These are phyloP conservation scores for Neonectria sp. DNA, from an alignment of 2,329 filamentous ascomycete species.

Conservation along the genomic window DNA sequence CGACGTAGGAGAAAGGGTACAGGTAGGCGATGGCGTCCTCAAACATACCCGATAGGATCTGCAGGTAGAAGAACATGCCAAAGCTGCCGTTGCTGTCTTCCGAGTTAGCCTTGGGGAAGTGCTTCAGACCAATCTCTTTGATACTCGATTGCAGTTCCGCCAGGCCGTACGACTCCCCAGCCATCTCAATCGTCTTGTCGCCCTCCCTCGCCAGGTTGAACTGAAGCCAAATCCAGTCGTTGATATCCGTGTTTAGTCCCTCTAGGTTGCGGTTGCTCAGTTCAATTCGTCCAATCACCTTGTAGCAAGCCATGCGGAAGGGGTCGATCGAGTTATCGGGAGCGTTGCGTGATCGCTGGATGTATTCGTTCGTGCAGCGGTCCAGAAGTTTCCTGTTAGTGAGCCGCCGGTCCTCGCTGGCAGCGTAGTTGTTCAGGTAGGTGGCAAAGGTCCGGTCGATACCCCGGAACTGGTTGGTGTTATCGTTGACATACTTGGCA, in stretches of 20 bases:
- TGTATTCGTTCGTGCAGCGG: constrained; percentile 91
- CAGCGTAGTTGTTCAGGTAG: constrained; percentile 89
- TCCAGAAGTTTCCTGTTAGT: constrained; percentile 82
- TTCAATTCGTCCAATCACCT: constrained; percentile 89
- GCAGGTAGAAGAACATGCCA: constrained; percentile 94
- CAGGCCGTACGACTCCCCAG: constrained; percentile 76
- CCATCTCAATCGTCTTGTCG: constrained; percentile 74
- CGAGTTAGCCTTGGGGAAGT: constrained; percentile 86
- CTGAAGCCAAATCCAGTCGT: constrained; percentile 82
- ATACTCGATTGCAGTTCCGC: constrained; percentile 83
- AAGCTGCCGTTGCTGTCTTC: constrained; percentile 84
- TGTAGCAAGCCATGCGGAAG: constrained; percentile 97
- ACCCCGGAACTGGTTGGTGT: constrained; percentile 86
- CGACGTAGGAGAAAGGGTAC: constrained; percentile 91
- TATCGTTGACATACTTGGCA: constrained; percentile 85
- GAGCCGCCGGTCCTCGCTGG: constrained; percentile 82
- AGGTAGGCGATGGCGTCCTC: constrained; percentile 94
- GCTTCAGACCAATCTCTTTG: constrained; percentile 88
- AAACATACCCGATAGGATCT: constrained; percentile 92
- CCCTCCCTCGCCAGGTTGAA: constrained; percentile 79
- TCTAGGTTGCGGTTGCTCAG: constrained; percentile 75
- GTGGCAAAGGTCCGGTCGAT: constrained; percentile 91
- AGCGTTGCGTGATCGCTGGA: constrained; percentile 85
- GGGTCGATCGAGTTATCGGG: constrained; percentile 92
- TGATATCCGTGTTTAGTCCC: constrained; percentile 74